Evolutionary conservation across 306 rosid species (phyloP).

Genomic region (apple (Malus domestica)): ASM211411v1 NC_041799.1:35875501-35876000

Average conservation of each 20-base stretch:
- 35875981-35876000: constrained; percentile 61
- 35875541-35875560: constrained; percentile 81
- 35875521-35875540: constrained; percentile 44
- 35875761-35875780: constrained; percentile 56
- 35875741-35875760: constrained; percentile 92
- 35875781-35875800: constrained; percentile 37
- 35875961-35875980: constrained; percentile 51
- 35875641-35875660: constrained; percentile 69
- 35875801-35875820: constrained; percentile 38
- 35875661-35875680: constrained; percentile 88
- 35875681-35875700: constrained; percentile 94
- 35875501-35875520: constrained; percentile 48
- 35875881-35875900: constrained; percentile 54
- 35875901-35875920: constrained; percentile 78
- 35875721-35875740: constrained; percentile 91
- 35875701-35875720: constrained; percentile 87
- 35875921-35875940: constrained; percentile 63
- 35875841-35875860: constrained; percentile 39
- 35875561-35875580: constrained; percentile 94
- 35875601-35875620: constrained; percentile 79
- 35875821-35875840: constrained; percentile 35
- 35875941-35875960: constrained; percentile 52
- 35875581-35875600: constrained; percentile 56
- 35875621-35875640: constrained; percentile 84
- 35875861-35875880: constrained; percentile 42